Percentiles rank a stretch among this genome's conserved stretches.
These are phyloP conservation scores for Nemania sp. DNA, from an alignment of 2,329 filamentous ascomycete genomes.

Conservation along the genomic window DNA sequence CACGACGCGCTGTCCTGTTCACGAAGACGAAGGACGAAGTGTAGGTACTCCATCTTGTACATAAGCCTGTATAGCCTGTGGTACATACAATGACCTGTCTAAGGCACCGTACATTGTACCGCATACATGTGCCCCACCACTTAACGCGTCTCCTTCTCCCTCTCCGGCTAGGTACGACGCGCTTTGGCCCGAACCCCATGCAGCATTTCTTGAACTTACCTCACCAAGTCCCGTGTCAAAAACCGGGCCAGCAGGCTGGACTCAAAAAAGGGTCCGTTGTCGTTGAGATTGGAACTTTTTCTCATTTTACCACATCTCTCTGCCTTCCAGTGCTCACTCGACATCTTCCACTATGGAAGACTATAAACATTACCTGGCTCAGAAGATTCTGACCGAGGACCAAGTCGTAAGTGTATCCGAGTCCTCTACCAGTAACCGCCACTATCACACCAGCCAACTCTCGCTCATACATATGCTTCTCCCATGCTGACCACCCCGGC, in stretches of 20 bases:
- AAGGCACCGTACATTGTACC: no score
- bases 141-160: constrained; percentile 34
- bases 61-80: no score
- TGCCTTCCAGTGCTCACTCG: neutral
- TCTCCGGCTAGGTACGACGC: constrained; percentile 26
- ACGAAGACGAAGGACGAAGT: no score
- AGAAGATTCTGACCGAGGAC: constrained; percentile 75
- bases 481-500: constrained; percentile 19
- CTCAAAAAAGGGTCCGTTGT: neutral
- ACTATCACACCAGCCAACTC: no score
- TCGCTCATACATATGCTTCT: no score
- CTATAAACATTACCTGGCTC: constrained; percentile 74
- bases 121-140: constrained; percentile 36
- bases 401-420: constrained; percentile 60
- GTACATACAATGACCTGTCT: no score
- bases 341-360: constrained; percentile 54
- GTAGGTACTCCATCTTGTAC: no score
- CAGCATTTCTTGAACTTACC: no score
- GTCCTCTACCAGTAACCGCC: no score
- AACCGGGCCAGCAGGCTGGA: neutral
- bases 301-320: neutral
- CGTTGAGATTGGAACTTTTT: neutral
- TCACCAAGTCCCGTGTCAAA: neutral
- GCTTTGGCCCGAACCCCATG: constrained; percentile 4
- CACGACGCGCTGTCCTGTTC: no score